A percentile compares a stretch with the other conserved stretches of the same genome.
phyloP scores from a whole-genome alignment of 2,329 filamentous ascomycete genomes.

The Ophiostoma sp. region DNA sequence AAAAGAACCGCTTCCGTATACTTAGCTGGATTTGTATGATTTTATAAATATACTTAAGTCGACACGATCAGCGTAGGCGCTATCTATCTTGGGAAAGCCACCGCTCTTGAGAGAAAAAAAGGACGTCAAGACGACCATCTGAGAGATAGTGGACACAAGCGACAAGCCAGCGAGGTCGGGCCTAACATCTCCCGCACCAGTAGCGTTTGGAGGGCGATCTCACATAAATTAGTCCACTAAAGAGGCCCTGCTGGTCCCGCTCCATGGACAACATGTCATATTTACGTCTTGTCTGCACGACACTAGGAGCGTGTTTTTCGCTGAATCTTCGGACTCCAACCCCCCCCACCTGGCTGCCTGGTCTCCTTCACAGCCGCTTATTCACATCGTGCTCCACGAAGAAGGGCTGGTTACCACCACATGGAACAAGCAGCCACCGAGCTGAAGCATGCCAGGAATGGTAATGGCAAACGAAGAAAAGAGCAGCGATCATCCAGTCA shows the following conservation, averaged over 20 bases:
- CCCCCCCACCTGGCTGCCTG: neutral
- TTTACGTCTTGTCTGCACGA: neutral
- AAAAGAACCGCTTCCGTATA: neutral
- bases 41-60: neutral
- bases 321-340: neutral
- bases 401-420: neutral
- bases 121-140: neutral
- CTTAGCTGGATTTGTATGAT: neutral
- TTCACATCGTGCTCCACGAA: neutral
- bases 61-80: neutral
- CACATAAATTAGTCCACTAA: neutral
- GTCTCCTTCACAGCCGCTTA: neutral
- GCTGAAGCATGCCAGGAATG: constrained; percentile 22
- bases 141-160: neutral
- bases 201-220: neutral
- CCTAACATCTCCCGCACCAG: neutral
- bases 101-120: neutral
- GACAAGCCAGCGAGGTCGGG: neutral
- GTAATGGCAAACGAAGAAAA: constrained; percentile 26
- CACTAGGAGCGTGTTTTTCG: neutral
- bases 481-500: neutral
- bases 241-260: neutral
- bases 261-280: neutral
- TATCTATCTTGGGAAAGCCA: constrained; percentile 4
- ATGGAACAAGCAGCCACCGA: neutral